phyloP scores from a whole-genome alignment of 2,329 filamentous ascomycete species.

The Alternaria burnsii region DNA sequence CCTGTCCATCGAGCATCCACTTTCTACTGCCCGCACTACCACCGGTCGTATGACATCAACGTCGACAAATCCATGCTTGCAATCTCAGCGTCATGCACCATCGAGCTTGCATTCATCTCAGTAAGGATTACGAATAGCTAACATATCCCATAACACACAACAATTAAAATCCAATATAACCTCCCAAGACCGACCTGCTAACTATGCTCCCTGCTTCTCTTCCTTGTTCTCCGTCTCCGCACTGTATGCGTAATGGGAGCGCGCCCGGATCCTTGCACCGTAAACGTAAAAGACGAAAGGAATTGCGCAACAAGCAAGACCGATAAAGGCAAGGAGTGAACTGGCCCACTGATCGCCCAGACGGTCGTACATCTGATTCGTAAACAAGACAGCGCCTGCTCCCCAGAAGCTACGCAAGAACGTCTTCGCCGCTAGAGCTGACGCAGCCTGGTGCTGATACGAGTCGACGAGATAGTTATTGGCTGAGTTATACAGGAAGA shows the following conservation, averaged over 20 bases:
- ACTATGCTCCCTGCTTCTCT: constrained; percentile 33
- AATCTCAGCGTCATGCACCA: not conserved
- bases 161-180: constrained; percentile 5
- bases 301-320: constrained; percentile 79
- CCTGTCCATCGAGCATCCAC: not conserved
- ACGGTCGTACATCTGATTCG: constrained; percentile 73
- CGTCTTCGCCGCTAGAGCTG: constrained; percentile 82
- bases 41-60: constrained; percentile 8
- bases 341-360: constrained; percentile 81
- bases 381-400: constrained; percentile 79
- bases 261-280: constrained; percentile 73
- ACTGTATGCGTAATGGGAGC: constrained; percentile 76
- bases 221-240: constrained; percentile 60
- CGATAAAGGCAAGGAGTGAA: constrained; percentile 75
- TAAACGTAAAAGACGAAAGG: constrained; percentile 84
- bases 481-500: constrained; percentile 79
- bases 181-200: not conserved
- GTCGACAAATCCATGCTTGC: not conserved
- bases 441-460: constrained; percentile 79
- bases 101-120: not conserved
- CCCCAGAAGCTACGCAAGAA: constrained; percentile 84
- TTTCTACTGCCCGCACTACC: constrained; percentile 1
- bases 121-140: not conserved
- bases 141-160: constrained; percentile 2
- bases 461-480: constrained; percentile 67